A percentile compares a stretch with the other conserved stretches of the same genome.
Conservation (phyloP, 305 asterid genomes). For the Fraxinus floribunda region DNA sequence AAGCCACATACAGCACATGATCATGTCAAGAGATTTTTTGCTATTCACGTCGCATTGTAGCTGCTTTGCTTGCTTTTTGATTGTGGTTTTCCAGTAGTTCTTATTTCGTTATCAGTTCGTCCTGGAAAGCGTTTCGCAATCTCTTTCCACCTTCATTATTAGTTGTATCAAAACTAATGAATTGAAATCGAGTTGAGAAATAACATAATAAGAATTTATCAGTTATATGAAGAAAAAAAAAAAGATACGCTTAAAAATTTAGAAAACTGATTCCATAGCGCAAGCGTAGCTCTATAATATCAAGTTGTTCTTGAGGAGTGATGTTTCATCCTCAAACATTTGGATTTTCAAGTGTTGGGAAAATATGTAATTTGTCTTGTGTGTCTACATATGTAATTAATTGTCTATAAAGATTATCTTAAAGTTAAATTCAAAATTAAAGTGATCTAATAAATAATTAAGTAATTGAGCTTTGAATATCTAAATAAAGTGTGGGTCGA, state of each 20-base stretch:
- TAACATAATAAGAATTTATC: too few relatives aligned
- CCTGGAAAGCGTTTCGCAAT: conserved; percentile 16
- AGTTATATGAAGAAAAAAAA: too few relatives aligned
- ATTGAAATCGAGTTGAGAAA: background rate
- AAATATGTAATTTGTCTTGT: too few relatives aligned
- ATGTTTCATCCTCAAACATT: conserved; percentile 28
- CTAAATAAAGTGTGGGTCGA: too few relatives aligned
- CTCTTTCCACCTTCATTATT: conserved; percentile 13
- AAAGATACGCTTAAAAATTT: background rate
- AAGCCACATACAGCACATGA: conserved; percentile 15
- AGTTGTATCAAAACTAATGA: background rate
- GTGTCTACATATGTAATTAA: too few relatives aligned
- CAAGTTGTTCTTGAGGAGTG: conserved; percentile 33
- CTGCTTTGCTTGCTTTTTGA: conserved; percentile 13
- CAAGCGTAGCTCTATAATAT: conserved; percentile 30
- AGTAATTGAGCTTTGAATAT: too few relatives aligned
- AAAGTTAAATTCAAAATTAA: too few relatives aligned
- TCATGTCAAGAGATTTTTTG: conserved; percentile 13
- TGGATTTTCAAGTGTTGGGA: conserved; percentile 4
- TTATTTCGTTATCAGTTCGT: conserved; percentile 18
- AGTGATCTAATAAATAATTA: too few relatives aligned
- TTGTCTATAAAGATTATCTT: too few relatives aligned
- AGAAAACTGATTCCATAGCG: conserved; percentile 33
- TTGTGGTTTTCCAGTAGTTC: conserved; percentile 17
- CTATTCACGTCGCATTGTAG: conserved; percentile 28